Evolutionary conservation across 371 early-diverging fungal genomes (phyloP).

Genomic region (Dichotomocladium elegans): DNA sequence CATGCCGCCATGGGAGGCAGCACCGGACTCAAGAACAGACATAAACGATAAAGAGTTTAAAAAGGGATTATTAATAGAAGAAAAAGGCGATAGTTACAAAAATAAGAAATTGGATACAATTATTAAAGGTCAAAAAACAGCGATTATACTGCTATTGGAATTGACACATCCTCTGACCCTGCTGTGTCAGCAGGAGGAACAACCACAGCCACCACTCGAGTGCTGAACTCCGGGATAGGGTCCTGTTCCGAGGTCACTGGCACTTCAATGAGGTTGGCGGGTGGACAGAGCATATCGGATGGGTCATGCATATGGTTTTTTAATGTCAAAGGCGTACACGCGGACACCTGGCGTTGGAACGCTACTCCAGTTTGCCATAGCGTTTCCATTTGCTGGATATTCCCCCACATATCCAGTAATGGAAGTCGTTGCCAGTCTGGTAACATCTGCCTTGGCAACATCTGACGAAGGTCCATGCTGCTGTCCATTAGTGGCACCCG

Average conservation of each 20-base stretch:
- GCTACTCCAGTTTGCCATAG: slow-evolving; percentile 38
- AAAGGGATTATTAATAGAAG: background rate
- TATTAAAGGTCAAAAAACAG: too few species aligned
- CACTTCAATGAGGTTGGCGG: slow-evolving; percentile 26
- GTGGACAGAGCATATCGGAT: slow-evolving; percentile 44
- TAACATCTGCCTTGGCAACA: slow-evolving; percentile 25
- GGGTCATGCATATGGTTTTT: slow-evolving; percentile 30
- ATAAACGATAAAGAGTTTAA: background rate
- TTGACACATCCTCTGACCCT: background rate
- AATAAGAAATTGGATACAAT: too few species aligned
- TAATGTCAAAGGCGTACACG: slow-evolving; percentile 33
- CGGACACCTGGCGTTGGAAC: slow-evolving; percentile 46
- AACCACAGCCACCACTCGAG: slow-evolving; percentile 25
- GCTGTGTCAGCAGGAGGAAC: background rate
- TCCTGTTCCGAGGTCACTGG: slow-evolving; percentile 26
- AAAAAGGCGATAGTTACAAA: background rate
- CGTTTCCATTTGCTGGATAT: slow-evolving; percentile 20
- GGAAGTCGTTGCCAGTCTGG: slow-evolving; percentile 41
- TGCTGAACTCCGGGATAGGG: slow-evolving; percentile 25
- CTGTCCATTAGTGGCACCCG: slow-evolving; percentile 45
- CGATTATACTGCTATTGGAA: too few species aligned
- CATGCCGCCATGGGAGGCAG: too few species aligned
- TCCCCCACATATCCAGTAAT: slow-evolving; percentile 52
- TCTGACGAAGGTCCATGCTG: slow-evolving; percentile 13
- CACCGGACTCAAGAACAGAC: background rate